Conservation (phyloP, 163 green algal genomes). For the Picocystis sp. region DNA sequence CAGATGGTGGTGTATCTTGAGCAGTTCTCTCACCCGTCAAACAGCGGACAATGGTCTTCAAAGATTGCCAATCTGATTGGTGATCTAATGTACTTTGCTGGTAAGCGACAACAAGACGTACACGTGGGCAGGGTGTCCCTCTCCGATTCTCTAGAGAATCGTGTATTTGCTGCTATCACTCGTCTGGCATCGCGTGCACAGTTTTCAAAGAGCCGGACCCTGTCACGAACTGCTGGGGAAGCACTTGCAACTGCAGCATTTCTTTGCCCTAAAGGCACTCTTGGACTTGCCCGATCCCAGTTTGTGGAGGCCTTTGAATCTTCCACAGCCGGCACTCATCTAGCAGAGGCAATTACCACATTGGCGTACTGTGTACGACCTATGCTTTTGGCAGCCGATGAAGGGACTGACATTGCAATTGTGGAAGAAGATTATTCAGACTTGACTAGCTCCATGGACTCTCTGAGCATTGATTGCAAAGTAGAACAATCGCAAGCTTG, state of each 20-base stretch:
- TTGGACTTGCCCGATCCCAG: slow-evolving; percentile 53
- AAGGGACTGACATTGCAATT: too few species aligned
- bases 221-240: slow-evolving; percentile 20
- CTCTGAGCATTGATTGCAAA: too few species aligned
- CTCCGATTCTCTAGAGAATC: too few species aligned
- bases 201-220: slow-evolving; percentile 51
- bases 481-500: too few species aligned
- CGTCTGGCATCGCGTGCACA: slow-evolving; percentile 46
- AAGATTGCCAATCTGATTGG: too few species aligned
- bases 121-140: too few species aligned
- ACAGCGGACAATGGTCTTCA: slow-evolving; percentile 13
- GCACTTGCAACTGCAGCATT: slow-evolving; percentile 34
- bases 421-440: too few species aligned
- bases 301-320: slow-evolving; percentile 59
- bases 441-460: too few species aligned
- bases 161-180: slow-evolving; percentile 13
- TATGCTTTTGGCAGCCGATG: slow-evolving; percentile 49
- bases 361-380: slow-evolving; percentile 54
- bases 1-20: slow-evolving; percentile 36
- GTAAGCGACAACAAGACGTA: too few species aligned
- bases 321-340: slow-evolving; percentile 46
- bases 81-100: too few species aligned
- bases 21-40: slow-evolving; percentile 78
- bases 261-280: slow-evolving; percentile 40
- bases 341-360: slow-evolving; percentile 36